Conservation (phyloP, 1,139 yeast genomes). For the Spencermartinsiella ligniputridi region DNA sequence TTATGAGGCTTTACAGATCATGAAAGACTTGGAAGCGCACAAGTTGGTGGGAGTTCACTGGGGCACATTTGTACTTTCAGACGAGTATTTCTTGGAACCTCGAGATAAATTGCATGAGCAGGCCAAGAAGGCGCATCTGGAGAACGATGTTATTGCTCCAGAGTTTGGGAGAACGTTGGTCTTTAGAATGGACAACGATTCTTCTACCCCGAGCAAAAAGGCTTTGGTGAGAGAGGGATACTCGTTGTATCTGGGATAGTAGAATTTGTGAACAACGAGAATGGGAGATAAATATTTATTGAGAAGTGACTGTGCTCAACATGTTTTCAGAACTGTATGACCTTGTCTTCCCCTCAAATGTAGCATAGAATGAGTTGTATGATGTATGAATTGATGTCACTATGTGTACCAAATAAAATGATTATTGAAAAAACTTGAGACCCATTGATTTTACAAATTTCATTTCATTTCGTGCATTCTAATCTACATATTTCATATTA, state of each 20-base stretch:
- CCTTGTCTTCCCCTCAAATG: no score
- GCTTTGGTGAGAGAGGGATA: conserved; percentile 29
- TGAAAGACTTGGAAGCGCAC: conserved; percentile 55
- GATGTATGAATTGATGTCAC: no score
- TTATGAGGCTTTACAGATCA: conserved; percentile 64
- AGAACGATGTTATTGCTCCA: conserved; percentile 45
- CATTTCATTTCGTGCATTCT: no score
- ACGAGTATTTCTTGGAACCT: conserved; percentile 86
- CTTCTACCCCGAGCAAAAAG: conserved; percentile 13
- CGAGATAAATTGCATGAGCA: conserved; percentile 42
- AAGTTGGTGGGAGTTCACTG: conserved; percentile 86
- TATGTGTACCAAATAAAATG: no score
- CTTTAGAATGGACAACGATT: conserved; percentile 31
- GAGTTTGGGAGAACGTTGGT: conserved; percentile 49
- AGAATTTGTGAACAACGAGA: no score
- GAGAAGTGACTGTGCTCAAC: no score
- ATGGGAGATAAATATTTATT: no score
- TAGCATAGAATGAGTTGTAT: no score
- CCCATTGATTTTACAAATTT: no score
- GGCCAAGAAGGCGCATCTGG: conserved; percentile 24
- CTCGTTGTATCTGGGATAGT: conserved; percentile 12
- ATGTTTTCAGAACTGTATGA: no score
- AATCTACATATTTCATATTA: no score
- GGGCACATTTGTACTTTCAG: conserved; percentile 90
- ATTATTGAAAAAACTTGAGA: no score